phyloP scores from a whole-genome alignment of 2,329 filamentous ascomycete species.

The Biscogniauxia sp. region DNA sequence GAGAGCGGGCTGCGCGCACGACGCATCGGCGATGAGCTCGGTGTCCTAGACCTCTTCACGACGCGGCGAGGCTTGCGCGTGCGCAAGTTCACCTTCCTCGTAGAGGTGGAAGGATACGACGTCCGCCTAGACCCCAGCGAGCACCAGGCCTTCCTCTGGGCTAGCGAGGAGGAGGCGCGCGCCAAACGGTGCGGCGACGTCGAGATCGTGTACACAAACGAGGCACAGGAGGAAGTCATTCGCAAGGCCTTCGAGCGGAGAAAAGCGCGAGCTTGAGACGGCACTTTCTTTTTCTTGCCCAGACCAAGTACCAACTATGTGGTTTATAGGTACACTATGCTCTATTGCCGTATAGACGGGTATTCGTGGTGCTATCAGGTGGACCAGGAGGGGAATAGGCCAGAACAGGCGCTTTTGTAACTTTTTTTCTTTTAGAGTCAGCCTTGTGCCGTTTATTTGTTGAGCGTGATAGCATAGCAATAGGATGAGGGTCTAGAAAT shows the following conservation, averaged over 20 bases:
- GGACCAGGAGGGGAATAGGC: no score
- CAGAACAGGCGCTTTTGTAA: no score
- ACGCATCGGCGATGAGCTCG: slow-evolving; percentile 21
- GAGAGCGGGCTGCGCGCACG: slow-evolving; percentile 36
- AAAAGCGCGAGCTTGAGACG: slow-evolving; percentile 3
- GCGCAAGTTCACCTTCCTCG: slow-evolving; percentile 30
- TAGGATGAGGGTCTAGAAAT: no score
- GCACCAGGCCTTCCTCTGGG: slow-evolving; percentile 33
- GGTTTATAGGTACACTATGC: no score
- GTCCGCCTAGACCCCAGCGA: slow-evolving; percentile 34
- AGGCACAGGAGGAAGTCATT: slow-evolving; percentile 21
- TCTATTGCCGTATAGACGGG: no score
- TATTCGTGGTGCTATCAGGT: no score
- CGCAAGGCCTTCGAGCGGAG: slow-evolving; percentile 23
- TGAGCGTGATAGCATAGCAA: no score
- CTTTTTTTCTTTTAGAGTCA: no score
- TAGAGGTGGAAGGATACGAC: slow-evolving; percentile 23
- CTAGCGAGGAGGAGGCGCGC: slow-evolving; percentile 31
- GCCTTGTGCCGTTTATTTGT: no score
- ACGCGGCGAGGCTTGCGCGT: slow-evolving; percentile 17
- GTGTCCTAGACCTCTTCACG: slow-evolving; percentile 19
- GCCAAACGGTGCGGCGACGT: slow-evolving; percentile 23
- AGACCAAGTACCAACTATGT: no score
- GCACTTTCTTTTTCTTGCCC: no score
- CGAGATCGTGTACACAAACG: slow-evolving; percentile 25